Conservation (phyloP, 2,329 filamentous ascomycete species). For the Aspergillus chevalieri region DNA sequence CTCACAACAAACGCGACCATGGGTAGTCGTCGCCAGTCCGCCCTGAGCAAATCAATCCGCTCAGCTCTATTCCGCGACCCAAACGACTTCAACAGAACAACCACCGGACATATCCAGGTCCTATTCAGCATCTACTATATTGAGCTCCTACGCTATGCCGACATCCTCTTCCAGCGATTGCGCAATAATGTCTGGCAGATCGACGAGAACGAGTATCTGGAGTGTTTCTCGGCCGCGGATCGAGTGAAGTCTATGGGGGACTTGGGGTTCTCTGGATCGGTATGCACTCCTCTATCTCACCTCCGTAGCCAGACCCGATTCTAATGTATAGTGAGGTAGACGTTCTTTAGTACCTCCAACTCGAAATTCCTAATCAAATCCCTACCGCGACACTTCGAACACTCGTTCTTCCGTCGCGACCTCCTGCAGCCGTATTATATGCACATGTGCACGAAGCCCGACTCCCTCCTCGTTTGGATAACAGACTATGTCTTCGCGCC, state of each 20-base stretch:
- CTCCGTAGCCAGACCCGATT: not conserved
- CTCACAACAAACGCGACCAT: slow-evolving; percentile 6
- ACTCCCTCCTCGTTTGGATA: slow-evolving; percentile 63
- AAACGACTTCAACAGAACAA: slow-evolving; percentile 18
- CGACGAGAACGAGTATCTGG: slow-evolving; percentile 49
- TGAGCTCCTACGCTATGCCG: slow-evolving; percentile 42
- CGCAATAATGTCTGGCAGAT: slow-evolving; percentile 50
- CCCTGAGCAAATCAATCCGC: slow-evolving; percentile 27
- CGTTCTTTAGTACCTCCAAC: slow-evolving; percentile 64
- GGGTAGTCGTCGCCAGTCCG: slow-evolving; percentile 18
- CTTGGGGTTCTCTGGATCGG: slow-evolving; percentile 67
- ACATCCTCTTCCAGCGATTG: slow-evolving; percentile 47
- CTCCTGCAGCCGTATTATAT: slow-evolving; percentile 59
- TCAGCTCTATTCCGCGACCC: slow-evolving; percentile 24
- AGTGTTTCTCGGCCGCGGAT: slow-evolving; percentile 45
- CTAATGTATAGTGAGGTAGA: slow-evolving; percentile 32
- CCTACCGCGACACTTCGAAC: slow-evolving; percentile 62
- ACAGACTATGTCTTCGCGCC: slow-evolving; percentile 61
- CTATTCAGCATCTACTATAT: slow-evolving; percentile 53
- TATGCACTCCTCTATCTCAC: slow-evolving; percentile 18
- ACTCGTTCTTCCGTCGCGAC: slow-evolving; percentile 63
- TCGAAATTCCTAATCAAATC: slow-evolving; percentile 66
- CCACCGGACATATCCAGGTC: slow-evolving; percentile 43
- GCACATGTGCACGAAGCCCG: slow-evolving; percentile 56
- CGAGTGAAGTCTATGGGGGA: slow-evolving; percentile 57